Evolutionary conservation across 768 basidiomycete genomes (phyloP).

Genomic region (Tylopilus plumbeoviolaceoides): DNA sequence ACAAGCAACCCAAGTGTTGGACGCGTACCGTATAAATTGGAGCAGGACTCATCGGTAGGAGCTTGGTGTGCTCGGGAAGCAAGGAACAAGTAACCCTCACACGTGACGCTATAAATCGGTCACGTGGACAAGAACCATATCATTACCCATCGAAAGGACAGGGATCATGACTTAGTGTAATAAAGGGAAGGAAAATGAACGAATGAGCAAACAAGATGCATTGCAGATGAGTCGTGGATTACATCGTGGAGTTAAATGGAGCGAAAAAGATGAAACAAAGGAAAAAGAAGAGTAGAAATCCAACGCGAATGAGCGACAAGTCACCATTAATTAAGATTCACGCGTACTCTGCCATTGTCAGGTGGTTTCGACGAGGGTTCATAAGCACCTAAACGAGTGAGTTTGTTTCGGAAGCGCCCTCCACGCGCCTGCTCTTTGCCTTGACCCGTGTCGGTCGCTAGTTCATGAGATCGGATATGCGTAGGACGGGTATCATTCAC

Average conservation of each 20-base stretch:
- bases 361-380: slow-evolving; percentile 29
- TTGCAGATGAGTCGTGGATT: slow-evolving; percentile 22
- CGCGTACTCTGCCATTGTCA: slow-evolving; percentile 33
- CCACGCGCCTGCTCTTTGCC: slow-evolving; percentile 20
- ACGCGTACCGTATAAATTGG: slow-evolving; percentile 2
- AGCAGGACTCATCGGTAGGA: slow-evolving; percentile 3
- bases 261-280: background rate
- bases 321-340: slow-evolving; percentile 33
- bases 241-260: slow-evolving; percentile 25
- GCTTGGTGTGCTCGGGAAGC: background rate
- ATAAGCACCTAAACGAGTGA: slow-evolving; percentile 25
- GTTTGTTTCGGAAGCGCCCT: slow-evolving; percentile 28
- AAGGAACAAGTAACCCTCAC: slow-evolving; percentile 7
- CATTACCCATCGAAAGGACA: slow-evolving; percentile 8
- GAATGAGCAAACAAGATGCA: slow-evolving; percentile 19
- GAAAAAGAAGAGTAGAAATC: slow-evolving; percentile 3
- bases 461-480: slow-evolving; percentile 27
- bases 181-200: background rate
- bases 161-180: slow-evolving; percentile 3
- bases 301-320: slow-evolving; percentile 12
- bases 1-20: background rate
- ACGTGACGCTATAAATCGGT: slow-evolving; percentile 22
- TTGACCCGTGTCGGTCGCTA: slow-evolving; percentile 17
- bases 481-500: slow-evolving; percentile 22
- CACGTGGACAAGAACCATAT: slow-evolving; percentile 19